Conservation (phyloP, 1,139 yeast genomes). For the Suhomyces panamericanus region DNA sequence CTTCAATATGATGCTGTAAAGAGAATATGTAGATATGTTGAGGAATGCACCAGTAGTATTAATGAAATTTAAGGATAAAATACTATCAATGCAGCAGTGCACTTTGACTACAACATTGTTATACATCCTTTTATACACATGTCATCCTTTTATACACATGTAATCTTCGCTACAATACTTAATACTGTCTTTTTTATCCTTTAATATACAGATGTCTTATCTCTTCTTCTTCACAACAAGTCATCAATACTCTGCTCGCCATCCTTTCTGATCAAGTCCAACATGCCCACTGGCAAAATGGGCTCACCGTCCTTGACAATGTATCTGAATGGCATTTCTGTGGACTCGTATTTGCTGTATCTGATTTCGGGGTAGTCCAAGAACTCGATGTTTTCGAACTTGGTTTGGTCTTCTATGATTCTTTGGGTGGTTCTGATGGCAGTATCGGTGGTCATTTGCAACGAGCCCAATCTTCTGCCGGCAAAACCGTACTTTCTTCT, state of each 20-base stretch:
- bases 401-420: constrained; percentile 57
- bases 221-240: constrained; percentile 38
- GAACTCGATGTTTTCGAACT: constrained; percentile 73
- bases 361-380: constrained; percentile 93
- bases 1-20: too few relatives aligned
- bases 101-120: too few relatives aligned
- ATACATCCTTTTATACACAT: too few relatives aligned
- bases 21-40: too few relatives aligned
- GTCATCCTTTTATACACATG: too few relatives aligned
- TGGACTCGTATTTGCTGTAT: constrained; percentile 83
- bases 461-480: constrained; percentile 80
- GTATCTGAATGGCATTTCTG: constrained; percentile 97
- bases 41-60: too few relatives aligned
- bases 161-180: too few relatives aligned
- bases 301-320: constrained; percentile 66
- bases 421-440: constrained; percentile 88
- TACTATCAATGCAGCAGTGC: too few relatives aligned
- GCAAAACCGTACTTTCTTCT: constrained; percentile 75
- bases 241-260: constrained; percentile 76
- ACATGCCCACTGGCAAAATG: constrained; percentile 89
- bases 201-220: too few relatives aligned
- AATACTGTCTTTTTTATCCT: too few relatives aligned
- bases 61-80: too few relatives aligned
- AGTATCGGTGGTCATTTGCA: constrained; percentile 97
- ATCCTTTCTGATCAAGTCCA: constrained; percentile 79